Percentiles rank a stretch among this genome's conserved stretches.
Evolutionary conservation across 2,329 filamentous ascomycete genomes (phyloP).

Genomic region (Dactylellina leptospora): DNA sequence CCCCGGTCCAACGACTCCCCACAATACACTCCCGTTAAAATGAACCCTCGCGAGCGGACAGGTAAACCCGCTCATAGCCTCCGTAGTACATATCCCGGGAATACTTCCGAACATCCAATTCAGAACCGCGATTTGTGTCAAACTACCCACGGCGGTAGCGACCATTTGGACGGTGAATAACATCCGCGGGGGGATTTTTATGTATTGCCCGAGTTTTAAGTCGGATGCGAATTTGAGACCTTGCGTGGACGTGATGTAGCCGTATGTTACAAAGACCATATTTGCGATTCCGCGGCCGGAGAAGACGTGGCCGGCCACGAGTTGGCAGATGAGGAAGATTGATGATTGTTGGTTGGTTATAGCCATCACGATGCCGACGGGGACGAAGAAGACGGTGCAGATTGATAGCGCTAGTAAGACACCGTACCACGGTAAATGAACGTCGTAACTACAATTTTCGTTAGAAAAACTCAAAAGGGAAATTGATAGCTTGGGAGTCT

Average conservation of each 20-base stretch:
- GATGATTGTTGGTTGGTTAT: slow-evolving; percentile 89
- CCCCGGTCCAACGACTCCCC: slow-evolving; percentile 83
- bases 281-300: slow-evolving; percentile 87
- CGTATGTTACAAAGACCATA: slow-evolving; percentile 93
- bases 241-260: slow-evolving; percentile 86
- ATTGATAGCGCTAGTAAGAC: slow-evolving; percentile 80
- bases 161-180: slow-evolving; percentile 81
- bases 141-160: slow-evolving; percentile 76
- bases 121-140: slow-evolving; percentile 83
- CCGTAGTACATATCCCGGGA: slow-evolving; percentile 76
- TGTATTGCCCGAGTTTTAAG: slow-evolving; percentile 86
- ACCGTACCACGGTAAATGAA: slow-evolving; percentile 87
- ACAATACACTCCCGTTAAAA: slow-evolving; percentile 88
- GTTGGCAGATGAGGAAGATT: slow-evolving; percentile 85
- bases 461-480: slow-evolving; percentile 4
- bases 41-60: slow-evolving; percentile 87
- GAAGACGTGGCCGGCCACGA: slow-evolving; percentile 82
- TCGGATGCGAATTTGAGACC: slow-evolving; percentile 89
- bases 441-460: slow-evolving; percentile 70
- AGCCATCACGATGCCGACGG: slow-evolving; percentile 91
- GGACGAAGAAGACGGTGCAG: slow-evolving; percentile 83
- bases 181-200: slow-evolving; percentile 83
- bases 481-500: slow-evolving; percentile 59
- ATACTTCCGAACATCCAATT: slow-evolving; percentile 91
- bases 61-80: slow-evolving; percentile 86